Conservation (phyloP, 2,329 filamentous ascomycete species). For the Pestalotiopsis sp. region DNA sequence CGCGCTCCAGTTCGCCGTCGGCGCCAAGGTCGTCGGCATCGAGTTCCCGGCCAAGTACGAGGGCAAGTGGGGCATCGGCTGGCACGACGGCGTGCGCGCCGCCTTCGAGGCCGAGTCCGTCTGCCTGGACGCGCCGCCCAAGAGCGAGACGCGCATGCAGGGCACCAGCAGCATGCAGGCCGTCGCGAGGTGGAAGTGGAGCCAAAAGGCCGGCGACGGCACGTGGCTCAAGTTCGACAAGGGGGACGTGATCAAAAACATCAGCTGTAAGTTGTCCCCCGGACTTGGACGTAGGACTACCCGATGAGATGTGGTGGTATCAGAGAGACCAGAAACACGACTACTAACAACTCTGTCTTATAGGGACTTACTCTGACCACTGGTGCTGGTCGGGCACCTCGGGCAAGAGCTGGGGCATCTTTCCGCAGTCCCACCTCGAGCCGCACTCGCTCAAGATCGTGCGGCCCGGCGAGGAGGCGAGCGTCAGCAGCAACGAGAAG, state of each 20-base stretch:
- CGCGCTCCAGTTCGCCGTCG: slow-evolving; percentile 49
- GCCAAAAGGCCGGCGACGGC: slow-evolving; percentile 43
- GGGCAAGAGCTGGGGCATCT: slow-evolving; percentile 34
- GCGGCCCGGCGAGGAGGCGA: slow-evolving; percentile 25
- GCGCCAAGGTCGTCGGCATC: slow-evolving; percentile 53
- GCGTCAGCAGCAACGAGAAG: slow-evolving; percentile 32
- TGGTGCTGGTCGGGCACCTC: slow-evolving; percentile 38
- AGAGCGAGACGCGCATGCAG: slow-evolving; percentile 48
- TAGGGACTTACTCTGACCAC: slow-evolving; percentile 34
- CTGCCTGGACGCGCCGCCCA: slow-evolving; percentile 49
- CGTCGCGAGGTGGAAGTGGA: slow-evolving; percentile 56
- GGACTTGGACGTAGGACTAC: not conserved
- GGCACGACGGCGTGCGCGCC: slow-evolving; percentile 56
- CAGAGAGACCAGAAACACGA: not conserved
- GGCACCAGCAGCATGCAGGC: slow-evolving; percentile 51
- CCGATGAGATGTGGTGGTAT: no score
- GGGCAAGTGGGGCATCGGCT: slow-evolving; percentile 61
- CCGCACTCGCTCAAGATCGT: slow-evolving; percentile 27
- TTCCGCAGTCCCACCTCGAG: slow-evolving; percentile 36
- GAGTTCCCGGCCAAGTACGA: slow-evolving; percentile 53
- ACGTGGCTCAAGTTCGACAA: slow-evolving; percentile 66
- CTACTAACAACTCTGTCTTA: not conserved
- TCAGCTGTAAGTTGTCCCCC: slow-evolving; percentile 30
- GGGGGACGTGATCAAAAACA: slow-evolving; percentile 69
- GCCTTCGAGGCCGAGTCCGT: slow-evolving; percentile 53